Base-by-base conservation (phyloP, 352 stramenopile species). In the Globisporangium splendens region DNA sequence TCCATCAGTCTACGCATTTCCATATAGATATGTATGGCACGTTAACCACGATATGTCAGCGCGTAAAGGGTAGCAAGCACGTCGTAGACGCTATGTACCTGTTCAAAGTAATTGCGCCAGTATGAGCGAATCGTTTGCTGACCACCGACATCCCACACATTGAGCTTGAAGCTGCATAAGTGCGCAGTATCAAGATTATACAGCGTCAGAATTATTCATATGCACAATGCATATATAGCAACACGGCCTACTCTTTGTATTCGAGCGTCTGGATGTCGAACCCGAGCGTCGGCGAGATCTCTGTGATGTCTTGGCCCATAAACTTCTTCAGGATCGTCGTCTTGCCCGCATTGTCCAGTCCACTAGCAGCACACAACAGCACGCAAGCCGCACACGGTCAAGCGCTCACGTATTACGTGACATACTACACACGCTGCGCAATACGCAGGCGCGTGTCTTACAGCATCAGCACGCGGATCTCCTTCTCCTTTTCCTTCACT, bases 201-300 rank as follows among this genome's bases (percentile, higher is more conserved):
- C 8, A 31, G 7, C 31, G 8, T 8, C 33, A 44, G 39, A 5
- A 44, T 44, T 1, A 18, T 35, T 35, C 5, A 1, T n/a, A 18
- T 3, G 39, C 39, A 18, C 39, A 1, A 35, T 35, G 5, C 39
- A 44, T 12, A 18, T 44, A 10, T 18, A 44, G 12, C 12, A 15
- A 10, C 39, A 18, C 39, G 39, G 6, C 72, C 49, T 64, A 93
- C 73, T 91, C 77, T 73, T 96, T 93, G 71, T 98, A 98, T 58
- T 99, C 93, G 33, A 99, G 80, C 31, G 96, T 99, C 70, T 99
- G 96, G 73, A 99, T 99, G 63, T 99, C 96, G 77, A 99, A 99
- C 21, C 97, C 98, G 1, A 99, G 79, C 22, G 97, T 99, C 10
- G 97, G 98, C 46, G 91, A 96, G 68, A 99, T 99, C 46, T 95